These are phyloP conservation scores for Vitis rupestris DNA, from an alignment of 164 flowering plant species.

Conservation along the genomic window DNA sequence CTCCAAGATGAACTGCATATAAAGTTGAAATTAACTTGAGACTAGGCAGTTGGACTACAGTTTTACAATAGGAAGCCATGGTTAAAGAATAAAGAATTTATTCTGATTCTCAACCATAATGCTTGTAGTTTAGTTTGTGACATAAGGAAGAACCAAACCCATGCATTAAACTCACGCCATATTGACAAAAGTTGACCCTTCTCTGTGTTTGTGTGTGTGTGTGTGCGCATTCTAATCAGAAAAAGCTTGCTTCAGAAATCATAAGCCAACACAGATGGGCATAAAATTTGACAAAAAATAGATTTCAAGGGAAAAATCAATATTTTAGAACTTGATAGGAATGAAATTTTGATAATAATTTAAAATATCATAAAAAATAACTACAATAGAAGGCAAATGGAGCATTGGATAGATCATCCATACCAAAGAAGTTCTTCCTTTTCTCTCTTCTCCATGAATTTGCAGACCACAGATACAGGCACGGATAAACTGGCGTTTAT, in stretches of 20 bases:
- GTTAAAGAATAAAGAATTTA: background rate
- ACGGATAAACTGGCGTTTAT: slow-evolving; percentile 83
- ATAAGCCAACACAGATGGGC: background rate
- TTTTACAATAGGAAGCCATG: background rate
- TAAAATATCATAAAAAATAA: too few relatives aligned
- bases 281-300: background rate
- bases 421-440: slow-evolving; percentile 88
- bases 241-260: background rate
- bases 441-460: slow-evolving; percentile 77
- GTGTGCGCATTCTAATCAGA: background rate
- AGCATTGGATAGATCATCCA: slow-evolving; percentile 6
- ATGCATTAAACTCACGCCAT: background rate
- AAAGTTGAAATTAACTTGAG: slow-evolving; percentile 1
- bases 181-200: background rate
- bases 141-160: slow-evolving; percentile 1
- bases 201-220: too few relatives aligned
- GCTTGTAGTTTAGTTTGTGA: background rate
- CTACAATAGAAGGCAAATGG: too few relatives aligned
- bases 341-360: too few relatives aligned
- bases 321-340: background rate
- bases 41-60: background rate
- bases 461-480: slow-evolving; percentile 91
- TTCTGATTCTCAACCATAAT: background rate
- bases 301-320: background rate
- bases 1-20: slow-evolving; percentile 91